Base-by-base conservation (phyloP, 139 green algal genomes). In the Coelastrella sp. region DNA sequence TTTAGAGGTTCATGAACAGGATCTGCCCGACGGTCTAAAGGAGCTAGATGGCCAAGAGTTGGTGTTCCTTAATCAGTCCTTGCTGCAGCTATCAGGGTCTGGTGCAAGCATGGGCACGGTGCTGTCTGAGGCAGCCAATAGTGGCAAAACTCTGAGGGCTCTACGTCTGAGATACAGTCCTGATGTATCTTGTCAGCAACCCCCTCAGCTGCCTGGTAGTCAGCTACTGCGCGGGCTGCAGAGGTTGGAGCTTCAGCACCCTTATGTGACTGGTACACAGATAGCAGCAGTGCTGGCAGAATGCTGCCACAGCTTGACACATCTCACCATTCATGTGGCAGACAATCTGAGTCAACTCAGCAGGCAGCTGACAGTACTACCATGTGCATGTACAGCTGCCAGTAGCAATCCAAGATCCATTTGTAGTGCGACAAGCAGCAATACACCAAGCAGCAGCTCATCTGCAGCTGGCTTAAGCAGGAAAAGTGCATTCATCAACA, bases 181-280 rank as follows among this genome's bases (percentile, higher is more conserved):
- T 27, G 48, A 81, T 60, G 48, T 32, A 50, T 32, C 32, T 25
- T 2, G 25, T 23, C n/a, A 32, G 32, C 21, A 48, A 50, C 73
- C 48, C 13, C 73, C 34, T 34, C 17, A 34, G 73, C 50, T 81
- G 73, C 73, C 73, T 7, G 32, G 32, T n/a, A 9, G 25, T 13
- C 15, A 45, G 48, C 30, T 67, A 32, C 25, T 81, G 73, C 17
- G 13, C 3, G 32, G 32, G 21, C 48, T 81, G 7, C 38, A 53
- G 6, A 51, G 48, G 19, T 41, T 81, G 11, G 73, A 81, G 15
- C 19, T 81, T 21, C 73, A 81, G 73, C 50, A 68, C 50, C 73
- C 73, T 3, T 32, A 25, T 35, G 45, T 81, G 27, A 67, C 48
- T 50, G 27, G 50, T 23, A n/a, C 32, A 32, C 73, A 81, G 73